phyloP scores from a whole-genome alignment of 2,329 filamentous ascomycete species.

The Sporothrix euskadiensis region DNA sequence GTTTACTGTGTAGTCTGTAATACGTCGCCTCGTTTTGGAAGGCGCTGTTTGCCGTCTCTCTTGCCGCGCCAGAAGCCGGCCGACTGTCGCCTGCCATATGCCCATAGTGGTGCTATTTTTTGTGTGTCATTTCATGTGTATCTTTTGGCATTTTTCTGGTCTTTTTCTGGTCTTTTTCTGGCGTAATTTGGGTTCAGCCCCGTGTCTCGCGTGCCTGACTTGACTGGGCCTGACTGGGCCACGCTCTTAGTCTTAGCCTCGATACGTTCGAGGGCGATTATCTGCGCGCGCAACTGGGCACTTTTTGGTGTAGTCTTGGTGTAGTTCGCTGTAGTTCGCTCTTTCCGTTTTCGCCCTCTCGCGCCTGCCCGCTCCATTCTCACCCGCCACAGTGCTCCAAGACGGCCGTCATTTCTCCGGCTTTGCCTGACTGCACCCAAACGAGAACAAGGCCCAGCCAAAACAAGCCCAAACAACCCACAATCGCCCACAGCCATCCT shows the following conservation, averaged over 20 bases:
- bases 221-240: background rate
- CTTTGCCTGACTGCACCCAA: background rate
- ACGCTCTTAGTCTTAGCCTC: background rate
- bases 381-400: background rate
- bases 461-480: background rate
- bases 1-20: background rate
- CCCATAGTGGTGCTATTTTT: background rate
- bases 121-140: background rate
- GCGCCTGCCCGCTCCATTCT: background rate
- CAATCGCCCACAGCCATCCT: constrained; percentile 1
- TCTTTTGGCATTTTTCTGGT: background rate
- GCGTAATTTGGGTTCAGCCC: background rate
- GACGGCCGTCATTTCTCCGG: constrained; percentile 24
- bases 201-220: too few relatives aligned
- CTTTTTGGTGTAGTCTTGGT: background rate
- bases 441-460: background rate
- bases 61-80: background rate
- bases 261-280: background rate
- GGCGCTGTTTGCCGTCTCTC: background rate
- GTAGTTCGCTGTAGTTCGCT: background rate
- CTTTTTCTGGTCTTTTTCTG: background rate
- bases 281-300: background rate
- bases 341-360: background rate
- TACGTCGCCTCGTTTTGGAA: background rate
- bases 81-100: background rate